Base-by-base conservation (phyloP, 805 yeast genomes). In the Sugiyamaella mastotermitis region DNA sequence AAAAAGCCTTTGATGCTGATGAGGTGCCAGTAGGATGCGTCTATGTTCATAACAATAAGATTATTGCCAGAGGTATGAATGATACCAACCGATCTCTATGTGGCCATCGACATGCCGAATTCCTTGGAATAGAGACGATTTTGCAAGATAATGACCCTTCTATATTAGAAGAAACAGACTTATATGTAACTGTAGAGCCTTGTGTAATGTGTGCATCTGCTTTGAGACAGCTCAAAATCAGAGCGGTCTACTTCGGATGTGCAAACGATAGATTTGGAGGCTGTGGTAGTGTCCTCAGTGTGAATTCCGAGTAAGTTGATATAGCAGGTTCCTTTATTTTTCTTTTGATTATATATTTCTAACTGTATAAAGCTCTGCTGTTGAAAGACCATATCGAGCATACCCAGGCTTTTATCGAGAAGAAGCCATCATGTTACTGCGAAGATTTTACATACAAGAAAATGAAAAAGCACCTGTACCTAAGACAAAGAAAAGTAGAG, bases 131-230 rank as follows among this genome's bases (percentile, higher is more conserved):
- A 11, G 77, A 77, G 31, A 56, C 61, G 20, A 71, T 81, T 6
- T 57, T 71, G 25, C 46, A 54, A 3, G 52, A 60, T 22, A 57
- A 59, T 31, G 55, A 64, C 3, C 45, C 52, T 1, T 29, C 41
- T 4, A 45, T 60, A 7, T 75, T 85, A 50, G 51, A 59, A 26
- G 72, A 78, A 18, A 67, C 83, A 3, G 78, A 76, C 21, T 66
- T 92, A 5, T 90, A 87, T 58, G 98, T 92, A 18, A 87, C 97
- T 0, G 97, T 92, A 0, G 98, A 92, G 60, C 98, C 98, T 0
- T 92, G 98, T 56, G 82, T 92, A 5, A 92, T 92, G 98, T 92
- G 98, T 64, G 97, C 96, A 0, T 78, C 92, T 28, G 87, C 95
- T 2, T 61, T 92, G 28, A 71, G 88, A 42, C 98, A 92, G 50